Base-by-base conservation (phyloP, 73 alveolate genomes). In the Paraurostyla sp. region DNA sequence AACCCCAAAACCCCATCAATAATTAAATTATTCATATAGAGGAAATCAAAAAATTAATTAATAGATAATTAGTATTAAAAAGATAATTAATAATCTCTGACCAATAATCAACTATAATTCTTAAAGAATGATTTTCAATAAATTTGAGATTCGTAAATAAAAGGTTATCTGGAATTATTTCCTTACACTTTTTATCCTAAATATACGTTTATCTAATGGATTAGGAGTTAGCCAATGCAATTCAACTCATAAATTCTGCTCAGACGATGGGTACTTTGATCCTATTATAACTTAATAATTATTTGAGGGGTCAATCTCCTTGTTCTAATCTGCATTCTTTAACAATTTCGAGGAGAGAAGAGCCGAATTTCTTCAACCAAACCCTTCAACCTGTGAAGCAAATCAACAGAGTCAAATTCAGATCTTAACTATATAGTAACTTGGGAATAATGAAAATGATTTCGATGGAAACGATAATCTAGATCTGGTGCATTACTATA, bases 161-260 rank as follows among this genome's bases (percentile, higher is more conserved):
- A n/a, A n/a, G n/a, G n/a, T n/a, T n/a, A n/a, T n/a, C n/a, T n/a
- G n/a, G n/a, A n/a, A n/a, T n/a, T n/a, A n/a, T n/a, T n/a, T n/a
- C n/a, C n/a, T n/a, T n/a, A n/a, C n/a, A n/a, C n/a, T n/a, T n/a
- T n/a, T n/a, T n/a, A n/a, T n/a, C n/a, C n/a, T n/a, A n/a, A n/a
- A n/a, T n/a, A n/a, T n/a, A n/a, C n/a, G n/a, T n/a, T n/a, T n/a
- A n/a, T n/a, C n/a, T n/a, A n/a, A n/a, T n/a, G n/a, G n/a, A n/a
- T n/a, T n/a, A n/a, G n/a, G n/a, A n/a, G n/a, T n/a, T n/a, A n/a
- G n/a, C n/a, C n/a, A n/a, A n/a, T n/a, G n/a, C n/a, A n/a, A n/a
- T n/a, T n/a, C n/a, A n/a, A n/a, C n/a, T n/a, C n/a, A n/a, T n/a
- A 38, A 69, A 32, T 69, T 69, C 35, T 69, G 84, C 38, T 18